Base-by-base conservation (phyloP, 768 basidiomycete species). In the Phanerochaete carnosa region DNA sequence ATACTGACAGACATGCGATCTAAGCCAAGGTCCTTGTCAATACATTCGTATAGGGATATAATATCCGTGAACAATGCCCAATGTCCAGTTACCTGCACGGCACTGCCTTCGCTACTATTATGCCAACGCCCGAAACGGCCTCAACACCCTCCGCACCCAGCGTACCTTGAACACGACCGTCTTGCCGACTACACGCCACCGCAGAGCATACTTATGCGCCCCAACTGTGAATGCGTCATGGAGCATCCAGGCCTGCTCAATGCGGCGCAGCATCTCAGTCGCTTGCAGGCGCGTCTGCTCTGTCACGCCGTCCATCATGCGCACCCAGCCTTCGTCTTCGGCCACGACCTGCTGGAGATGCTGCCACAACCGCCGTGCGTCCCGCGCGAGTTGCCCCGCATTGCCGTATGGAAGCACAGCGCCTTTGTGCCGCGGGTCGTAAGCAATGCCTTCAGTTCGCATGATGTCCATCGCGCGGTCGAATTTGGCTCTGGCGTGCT, bases 161-260 rank as follows among this genome's bases (percentile, higher is more conserved):
- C 58, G 46, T 49, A 59, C 58, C 15, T 47, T 59, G 47, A 30
- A 26, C n/a, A 59, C n/a, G 1, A 51, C 47, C 26, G 47, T 37
- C 49, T 51, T 59, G 29, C 58, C 49, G 23, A 51, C 25, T 7
- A 59, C 49, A 4, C 58, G n/a, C 58, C 58, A 59, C 19, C 58
- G 58, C 46, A 50, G 26, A 8, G 45, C 49, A 32, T 49, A 30
- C 19, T n/a, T 29, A 5, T 29, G 30, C 33, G 49, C 45, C 33
- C 37, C 23, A 4, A 13, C 15, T 9, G 52, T 22, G 22, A 33
- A 43, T 28, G 7, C 22, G 7, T 28, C 47, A 33, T 59, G 58
- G 28, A 59, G 33, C 11, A 9, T 22, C 46, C 49, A 43, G 6
- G 58, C 58, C 22, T 16, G 15, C 3, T 52, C 16, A 4, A 11